Percentiles rank a stretch among this genome's conserved stretches.
Evolutionary conservation across 495 filamentous ascomycete genomes (phyloP).

Genomic region (Penicillium chermesinum): DNA sequence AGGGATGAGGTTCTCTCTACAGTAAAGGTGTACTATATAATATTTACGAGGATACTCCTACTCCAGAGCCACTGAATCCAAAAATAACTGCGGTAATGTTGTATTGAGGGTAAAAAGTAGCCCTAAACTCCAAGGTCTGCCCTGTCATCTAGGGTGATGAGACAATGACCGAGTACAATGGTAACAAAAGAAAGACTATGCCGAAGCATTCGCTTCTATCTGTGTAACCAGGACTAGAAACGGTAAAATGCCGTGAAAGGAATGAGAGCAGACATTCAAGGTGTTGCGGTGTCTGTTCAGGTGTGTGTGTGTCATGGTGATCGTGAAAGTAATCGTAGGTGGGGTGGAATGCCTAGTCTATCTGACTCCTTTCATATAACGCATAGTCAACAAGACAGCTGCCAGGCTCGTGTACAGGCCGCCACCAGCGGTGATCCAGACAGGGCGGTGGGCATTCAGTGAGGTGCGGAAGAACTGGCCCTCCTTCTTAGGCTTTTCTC

Average conservation of each 20-base stretch:
- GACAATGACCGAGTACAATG: constrained; percentile 7
- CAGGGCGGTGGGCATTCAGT: constrained; percentile 35
- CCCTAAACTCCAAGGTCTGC: constrained; percentile 17
- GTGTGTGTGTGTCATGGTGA: not conserved
- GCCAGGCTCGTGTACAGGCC: constrained; percentile 37
- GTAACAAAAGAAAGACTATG: constrained; percentile 18
- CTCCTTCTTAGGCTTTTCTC: constrained; percentile 29
- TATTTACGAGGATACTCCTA: not conserved
- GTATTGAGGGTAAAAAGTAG: constrained; percentile 23
- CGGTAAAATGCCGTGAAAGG: constrained; percentile 1
- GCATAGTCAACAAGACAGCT: constrained; percentile 37
- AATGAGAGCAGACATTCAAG: not conserved
- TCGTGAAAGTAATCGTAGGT: not conserved
- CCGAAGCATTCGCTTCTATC: constrained; percentile 1
- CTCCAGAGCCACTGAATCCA: not conserved
- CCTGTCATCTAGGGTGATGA: constrained; percentile 18
- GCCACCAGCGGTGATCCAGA: constrained; percentile 38
- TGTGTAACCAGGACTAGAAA: constrained; percentile 9
- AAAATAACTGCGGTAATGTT: not conserved
- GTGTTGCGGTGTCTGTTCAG: constrained; percentile 6
- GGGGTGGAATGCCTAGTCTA: not conserved
- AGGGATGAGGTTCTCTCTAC: no score
- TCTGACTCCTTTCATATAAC: constrained; percentile 28
- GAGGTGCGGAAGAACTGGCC: constrained; percentile 34
- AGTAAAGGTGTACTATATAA: not conserved